A percentile compares a stretch with the other conserved stretches of the same genome.
Evolutionary conservation across 2,329 filamentous ascomycete species (phyloP).

Genomic region (Leptographium flavum): DNA sequence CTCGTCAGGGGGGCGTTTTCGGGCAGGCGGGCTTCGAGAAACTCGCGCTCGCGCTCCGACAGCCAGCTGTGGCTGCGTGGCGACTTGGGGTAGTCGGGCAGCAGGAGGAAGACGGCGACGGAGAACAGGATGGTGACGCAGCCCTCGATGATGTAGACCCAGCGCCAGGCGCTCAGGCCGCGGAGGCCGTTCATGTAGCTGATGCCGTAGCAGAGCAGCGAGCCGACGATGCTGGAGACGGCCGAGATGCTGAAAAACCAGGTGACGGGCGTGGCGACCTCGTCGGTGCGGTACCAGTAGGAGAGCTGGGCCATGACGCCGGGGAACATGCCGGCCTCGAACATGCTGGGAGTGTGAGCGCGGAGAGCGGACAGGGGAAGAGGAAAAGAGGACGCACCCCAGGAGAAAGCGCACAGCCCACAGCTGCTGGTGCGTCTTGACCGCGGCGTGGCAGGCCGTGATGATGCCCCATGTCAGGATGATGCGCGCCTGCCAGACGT

Average conservation of each 20-base stretch:
- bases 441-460: conserved; percentile 23
- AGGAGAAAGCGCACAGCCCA: conserved; percentile 25
- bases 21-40: conserved; percentile 6
- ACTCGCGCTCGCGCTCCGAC: conserved; percentile 6
- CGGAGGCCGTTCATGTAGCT: conserved; percentile 30
- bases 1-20: conserved; percentile 7
- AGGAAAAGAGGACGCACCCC: conserved; percentile 7
- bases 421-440: conserved; percentile 22
- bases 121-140: conserved; percentile 8
- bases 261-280: conserved; percentile 25
- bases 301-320: conserved; percentile 25
- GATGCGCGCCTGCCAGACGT: conserved; percentile 43
- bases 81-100: conserved; percentile 39
- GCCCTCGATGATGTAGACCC: conserved; percentile 8
- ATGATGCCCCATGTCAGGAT: conserved; percentile 39
- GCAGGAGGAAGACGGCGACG: conserved; percentile 19
- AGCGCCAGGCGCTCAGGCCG: conserved; percentile 9
- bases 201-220: conserved; percentile 23
- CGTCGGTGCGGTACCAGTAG: conserved; percentile 30
- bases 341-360: conserved; percentile 12
- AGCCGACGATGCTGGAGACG: conserved; percentile 20
- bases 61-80: conserved; percentile 5
- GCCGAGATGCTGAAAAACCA: conserved; percentile 26
- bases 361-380: background rate
- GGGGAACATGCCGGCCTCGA: conserved; percentile 28